Evolutionary conservation across 768 basidiomycete genomes (phyloP), one percentile per base, ranked within the genome.

Genomic region (Tricholoma sp.): DNA sequence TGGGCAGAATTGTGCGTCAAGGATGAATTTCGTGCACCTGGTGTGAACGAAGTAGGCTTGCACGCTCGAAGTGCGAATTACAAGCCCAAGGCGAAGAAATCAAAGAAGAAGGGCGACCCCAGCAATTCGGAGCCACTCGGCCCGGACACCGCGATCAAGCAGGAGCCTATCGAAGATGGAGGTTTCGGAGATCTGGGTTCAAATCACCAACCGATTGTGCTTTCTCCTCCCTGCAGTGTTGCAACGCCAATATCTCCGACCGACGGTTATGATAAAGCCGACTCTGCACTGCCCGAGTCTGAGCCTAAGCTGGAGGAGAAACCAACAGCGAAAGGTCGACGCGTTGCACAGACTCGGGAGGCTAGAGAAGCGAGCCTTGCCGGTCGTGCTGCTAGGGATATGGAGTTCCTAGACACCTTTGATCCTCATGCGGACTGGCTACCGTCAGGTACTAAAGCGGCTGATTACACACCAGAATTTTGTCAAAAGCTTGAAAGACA

Each of bases 391-490:
- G 70, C 72, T 52, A 73, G 72, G 33, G 81, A 81, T 67, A 57
- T 64, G 7, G 72, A 72, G 0, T 97, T 94, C 66, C 74, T 93
- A 28, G 74, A 85, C 44, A 73, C 74, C 0, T 96, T 95, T 64
- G 82, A 89, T 53, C 89, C 90, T 0, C 75, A 77, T 41, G 74
- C 74, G 7, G 84, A 86, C 57, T 97, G 94, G 94, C 71, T 96
- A 6, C 94, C 94, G 7, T 74, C 79, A 1, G 81, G 82, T 52
- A 95, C 91, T 0, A 78, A 74, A 8, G 66, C 84, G 0, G 73
- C 78, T 13, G 94, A 98, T 68, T 99, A 94, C 64, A 94, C 91
- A 0, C 79, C 82, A 11, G 94, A 96, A 59, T 89, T 91, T 58
- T 97, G 95, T 68, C 81, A 84, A 57, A 85, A 86, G 58, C 78